Evolutionary conservation across 202 grass and related monocot genomes (phyloP).

Genomic region (Schoenoplectus tabernaemontani): DNA sequence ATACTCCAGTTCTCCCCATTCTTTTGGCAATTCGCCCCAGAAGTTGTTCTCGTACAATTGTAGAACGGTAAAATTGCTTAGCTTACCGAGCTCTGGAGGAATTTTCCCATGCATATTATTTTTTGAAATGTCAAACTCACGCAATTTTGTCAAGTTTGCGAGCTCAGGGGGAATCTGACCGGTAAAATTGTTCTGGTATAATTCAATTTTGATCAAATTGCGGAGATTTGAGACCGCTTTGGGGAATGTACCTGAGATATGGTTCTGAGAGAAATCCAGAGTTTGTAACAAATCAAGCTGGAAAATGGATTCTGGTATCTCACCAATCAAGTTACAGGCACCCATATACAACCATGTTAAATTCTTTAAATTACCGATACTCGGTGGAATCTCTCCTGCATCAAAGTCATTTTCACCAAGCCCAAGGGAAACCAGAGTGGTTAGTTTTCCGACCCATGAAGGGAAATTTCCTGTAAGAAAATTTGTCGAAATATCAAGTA

Average conservation of each 20-base stretch:
- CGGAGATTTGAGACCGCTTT: constrained; percentile 53
- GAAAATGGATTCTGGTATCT: constrained; percentile 71
- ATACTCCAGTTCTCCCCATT: constrained; percentile 50
- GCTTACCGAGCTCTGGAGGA: constrained; percentile 38
- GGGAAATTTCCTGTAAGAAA: constrained; percentile 53
- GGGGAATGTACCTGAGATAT: constrained; percentile 63
- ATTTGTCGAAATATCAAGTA: constrained; percentile 91
- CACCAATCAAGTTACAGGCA: constrained; percentile 66
- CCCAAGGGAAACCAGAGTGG: constrained; percentile 44
- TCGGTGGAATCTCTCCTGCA: constrained; percentile 56
- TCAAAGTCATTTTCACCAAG: constrained; percentile 77
- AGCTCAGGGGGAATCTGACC: constrained; percentile 81
- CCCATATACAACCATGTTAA: constrained; percentile 79
- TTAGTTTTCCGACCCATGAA: constrained; percentile 47
- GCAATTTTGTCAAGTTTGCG: constrained; percentile 47
- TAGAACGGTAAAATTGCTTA: constrained; percentile 70
- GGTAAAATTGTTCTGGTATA: constrained; percentile 85
- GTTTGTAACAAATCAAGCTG: constrained; percentile 55
- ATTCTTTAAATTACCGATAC: constrained; percentile 68
- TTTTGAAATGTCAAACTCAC: constrained; percentile 95
- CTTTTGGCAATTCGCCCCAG: constrained; percentile 69
- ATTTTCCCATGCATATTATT: constrained; percentile 43
- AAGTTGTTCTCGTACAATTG: constrained; percentile 76
- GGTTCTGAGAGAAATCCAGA: constrained; percentile 84
- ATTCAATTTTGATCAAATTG: constrained; percentile 88